Conservation (phyloP, 768 basidiomycete genomes). For the Leucocoprinus sp. region DNA sequence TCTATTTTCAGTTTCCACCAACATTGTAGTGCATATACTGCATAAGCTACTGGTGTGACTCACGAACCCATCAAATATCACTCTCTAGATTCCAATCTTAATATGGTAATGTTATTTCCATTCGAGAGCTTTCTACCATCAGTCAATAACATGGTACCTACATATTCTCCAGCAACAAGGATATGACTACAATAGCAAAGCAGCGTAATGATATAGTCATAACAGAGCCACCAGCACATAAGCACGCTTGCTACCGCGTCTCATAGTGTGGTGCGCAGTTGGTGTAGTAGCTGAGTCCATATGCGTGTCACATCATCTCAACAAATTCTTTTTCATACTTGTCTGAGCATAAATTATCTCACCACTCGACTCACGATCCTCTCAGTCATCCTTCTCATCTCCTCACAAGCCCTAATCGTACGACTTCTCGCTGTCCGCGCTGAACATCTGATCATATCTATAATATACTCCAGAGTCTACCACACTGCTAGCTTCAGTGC, state of each 20-base stretch:
- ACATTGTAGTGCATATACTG: too few species aligned
- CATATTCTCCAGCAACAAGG: not conserved
- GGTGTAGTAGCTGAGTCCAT: not conserved
- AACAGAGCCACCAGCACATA: not conserved
- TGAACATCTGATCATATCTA: conserved; percentile 61
- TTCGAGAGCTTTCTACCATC: not conserved
- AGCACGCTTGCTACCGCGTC: not conserved
- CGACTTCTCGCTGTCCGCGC: conserved; percentile 59
- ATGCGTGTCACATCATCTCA: conserved; percentile 31
- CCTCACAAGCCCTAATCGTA: conserved; percentile 63
- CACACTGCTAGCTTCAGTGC: conserved; percentile 62
- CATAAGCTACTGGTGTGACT: too few species aligned
- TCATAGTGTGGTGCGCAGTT: not conserved
- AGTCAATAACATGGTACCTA: not conserved
- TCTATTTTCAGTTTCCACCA: too few species aligned
- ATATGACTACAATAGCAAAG: conserved; percentile 8
- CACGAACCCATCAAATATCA: too few species aligned
- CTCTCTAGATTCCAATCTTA: too few species aligned
- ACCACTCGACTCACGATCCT: conserved; percentile 63
- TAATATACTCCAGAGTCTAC: conserved; percentile 55
- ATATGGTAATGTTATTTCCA: too few species aligned
- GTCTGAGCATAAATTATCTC: conserved; percentile 56
- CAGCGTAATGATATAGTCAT: too few species aligned
- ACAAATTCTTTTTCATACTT: too few species aligned
- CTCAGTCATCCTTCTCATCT: conserved; percentile 55